A percentile compares a stretch with the other conserved stretches of the same genome.
Evolutionary conservation across 1,139 yeast species (phyloP).

Genomic region (Candida tetrigidarum): DNA sequence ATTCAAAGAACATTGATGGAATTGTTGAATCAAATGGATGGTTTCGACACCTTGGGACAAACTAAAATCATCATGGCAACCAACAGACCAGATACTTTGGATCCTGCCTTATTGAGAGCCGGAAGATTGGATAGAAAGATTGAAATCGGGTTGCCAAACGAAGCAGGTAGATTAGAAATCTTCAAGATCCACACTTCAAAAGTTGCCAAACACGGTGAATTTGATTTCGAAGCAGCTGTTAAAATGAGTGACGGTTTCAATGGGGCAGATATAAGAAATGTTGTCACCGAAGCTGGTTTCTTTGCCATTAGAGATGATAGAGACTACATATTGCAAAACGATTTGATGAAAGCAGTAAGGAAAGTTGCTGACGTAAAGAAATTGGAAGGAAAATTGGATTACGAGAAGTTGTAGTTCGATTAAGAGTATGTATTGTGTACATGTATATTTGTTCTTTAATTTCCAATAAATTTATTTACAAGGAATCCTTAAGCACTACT

Average conservation of each 20-base stretch:
- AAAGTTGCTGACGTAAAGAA: conserved; percentile 98
- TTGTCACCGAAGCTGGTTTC: conserved; percentile 98
- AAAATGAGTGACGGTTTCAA: conserved; percentile 99
- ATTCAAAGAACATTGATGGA: conserved; percentile 99
- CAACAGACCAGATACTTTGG: conserved; percentile 97
- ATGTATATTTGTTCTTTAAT: too few relatives aligned
- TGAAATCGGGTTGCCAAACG: conserved; percentile 96
- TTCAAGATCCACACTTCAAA: conserved; percentile 92
- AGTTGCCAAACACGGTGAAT: conserved; percentile 91
- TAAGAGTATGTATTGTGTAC: neutral
- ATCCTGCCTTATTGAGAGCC: conserved; percentile 98
- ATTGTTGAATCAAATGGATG: conserved; percentile 97
- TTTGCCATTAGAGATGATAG: conserved; percentile 98
- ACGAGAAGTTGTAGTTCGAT: conserved; percentile 79
- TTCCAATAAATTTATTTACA: neutral
- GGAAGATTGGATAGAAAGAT: conserved; percentile 98
- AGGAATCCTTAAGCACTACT: conserved; percentile 1
- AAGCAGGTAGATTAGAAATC: conserved; percentile 92
- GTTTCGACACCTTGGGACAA: conserved; percentile 95
- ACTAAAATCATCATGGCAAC: conserved; percentile 99
- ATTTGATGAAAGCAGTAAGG: conserved; percentile 96
- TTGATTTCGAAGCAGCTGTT: conserved; percentile 96
- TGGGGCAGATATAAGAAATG: conserved; percentile 98
- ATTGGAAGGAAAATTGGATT: conserved; percentile 94
- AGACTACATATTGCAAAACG: conserved; percentile 91